phyloP scores from a whole-genome alignment of 352 stramenopile genomes.

The Thalassiosira exigua region DNA sequence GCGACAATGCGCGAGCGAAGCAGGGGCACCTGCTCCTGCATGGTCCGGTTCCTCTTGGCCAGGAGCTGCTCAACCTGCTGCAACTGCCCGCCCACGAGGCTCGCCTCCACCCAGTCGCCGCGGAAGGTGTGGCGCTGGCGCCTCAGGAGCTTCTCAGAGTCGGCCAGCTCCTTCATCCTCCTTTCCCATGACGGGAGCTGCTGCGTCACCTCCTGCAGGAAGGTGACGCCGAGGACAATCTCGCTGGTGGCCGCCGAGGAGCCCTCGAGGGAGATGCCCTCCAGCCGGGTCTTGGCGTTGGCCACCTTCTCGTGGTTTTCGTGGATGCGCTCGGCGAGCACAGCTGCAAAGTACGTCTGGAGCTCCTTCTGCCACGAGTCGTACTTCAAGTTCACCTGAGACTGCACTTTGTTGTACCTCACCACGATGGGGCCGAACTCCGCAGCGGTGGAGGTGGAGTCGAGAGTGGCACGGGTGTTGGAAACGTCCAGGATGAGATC shows the following conservation, averaged over 20 bases:
- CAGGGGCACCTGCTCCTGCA: slow-evolving; percentile 96
- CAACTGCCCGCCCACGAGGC: slow-evolving; percentile 95
- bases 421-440: slow-evolving; percentile 89
- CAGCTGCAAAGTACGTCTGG: slow-evolving; percentile 92
- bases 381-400: slow-evolving; percentile 96
- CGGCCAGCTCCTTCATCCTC: slow-evolving; percentile 90
- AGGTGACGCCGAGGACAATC: slow-evolving; percentile 91
- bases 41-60: slow-evolving; percentile 82
- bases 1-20: slow-evolving; percentile 97
- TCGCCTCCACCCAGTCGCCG: slow-evolving; percentile 95
- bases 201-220: slow-evolving; percentile 86
- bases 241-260: slow-evolving; percentile 91
- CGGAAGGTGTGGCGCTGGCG: slow-evolving; percentile 95
- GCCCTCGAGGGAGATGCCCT: slow-evolving; percentile 93
- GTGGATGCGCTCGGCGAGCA: slow-evolving; percentile 93
- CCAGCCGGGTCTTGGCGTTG: slow-evolving; percentile 87
- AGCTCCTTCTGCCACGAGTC: slow-evolving; percentile 99
- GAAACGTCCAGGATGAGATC: slow-evolving; percentile 96
- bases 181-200: slow-evolving; percentile 69
- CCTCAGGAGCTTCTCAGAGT: slow-evolving; percentile 95
- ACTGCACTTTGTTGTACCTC: slow-evolving; percentile 86
- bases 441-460: slow-evolving; percentile 88
- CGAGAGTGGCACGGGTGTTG: slow-evolving; percentile 93
- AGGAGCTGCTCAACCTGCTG: slow-evolving; percentile 92
- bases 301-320: slow-evolving; percentile 83